Percentiles rank a stretch among this genome's conserved stretches.
phyloP scores from a whole-genome alignment of 2,329 filamentous ascomycete species.

The Chaetomium sp. region DNA sequence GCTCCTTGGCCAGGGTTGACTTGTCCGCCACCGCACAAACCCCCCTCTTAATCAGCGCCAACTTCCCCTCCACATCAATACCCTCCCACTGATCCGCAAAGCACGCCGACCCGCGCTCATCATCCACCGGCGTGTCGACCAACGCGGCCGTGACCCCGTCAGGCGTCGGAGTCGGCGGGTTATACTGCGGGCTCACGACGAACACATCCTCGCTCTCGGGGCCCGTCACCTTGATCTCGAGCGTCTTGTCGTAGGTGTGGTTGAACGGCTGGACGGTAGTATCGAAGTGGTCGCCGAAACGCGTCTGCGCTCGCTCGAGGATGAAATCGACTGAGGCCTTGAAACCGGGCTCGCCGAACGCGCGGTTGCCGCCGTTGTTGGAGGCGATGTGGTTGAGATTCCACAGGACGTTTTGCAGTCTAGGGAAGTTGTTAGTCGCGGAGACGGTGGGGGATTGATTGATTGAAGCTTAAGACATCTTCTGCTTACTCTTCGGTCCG shows the following conservation, averaged over 20 bases:
- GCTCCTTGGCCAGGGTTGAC: conserved; percentile 36
- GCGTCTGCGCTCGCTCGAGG: conserved; percentile 37
- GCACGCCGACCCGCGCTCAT: conserved; percentile 35
- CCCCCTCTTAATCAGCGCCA: conserved; percentile 41
- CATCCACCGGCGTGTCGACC: conserved; percentile 32
- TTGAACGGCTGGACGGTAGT: conserved; percentile 42
- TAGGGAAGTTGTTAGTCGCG: conserved; percentile 21
- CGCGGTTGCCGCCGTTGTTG: conserved; percentile 52
- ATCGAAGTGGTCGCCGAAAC: conserved; percentile 37
- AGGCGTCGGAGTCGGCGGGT: conserved; percentile 37
- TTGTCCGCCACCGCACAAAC: conserved; percentile 38
- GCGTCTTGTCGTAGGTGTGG: conserved; percentile 39
- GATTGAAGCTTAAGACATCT: neutral
- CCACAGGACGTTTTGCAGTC: conserved; percentile 48
- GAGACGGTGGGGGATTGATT: neutral
- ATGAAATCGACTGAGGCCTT: conserved; percentile 53
- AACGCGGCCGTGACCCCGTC: conserved; percentile 29
- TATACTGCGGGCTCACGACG: conserved; percentile 40
- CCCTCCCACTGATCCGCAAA: conserved; percentile 39
- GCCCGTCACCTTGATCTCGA: conserved; percentile 37
- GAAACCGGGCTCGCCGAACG: conserved; percentile 54
- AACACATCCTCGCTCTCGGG: conserved; percentile 40
- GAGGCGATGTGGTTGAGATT: conserved; percentile 48
- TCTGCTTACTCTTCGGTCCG: conserved; percentile 31
- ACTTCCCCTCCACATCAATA: conserved; percentile 38